These are phyloP conservation scores for Macrophomina phaseolina DNA, from an alignment of 2,329 filamentous ascomycete species.

Conservation along the genomic window DNA sequence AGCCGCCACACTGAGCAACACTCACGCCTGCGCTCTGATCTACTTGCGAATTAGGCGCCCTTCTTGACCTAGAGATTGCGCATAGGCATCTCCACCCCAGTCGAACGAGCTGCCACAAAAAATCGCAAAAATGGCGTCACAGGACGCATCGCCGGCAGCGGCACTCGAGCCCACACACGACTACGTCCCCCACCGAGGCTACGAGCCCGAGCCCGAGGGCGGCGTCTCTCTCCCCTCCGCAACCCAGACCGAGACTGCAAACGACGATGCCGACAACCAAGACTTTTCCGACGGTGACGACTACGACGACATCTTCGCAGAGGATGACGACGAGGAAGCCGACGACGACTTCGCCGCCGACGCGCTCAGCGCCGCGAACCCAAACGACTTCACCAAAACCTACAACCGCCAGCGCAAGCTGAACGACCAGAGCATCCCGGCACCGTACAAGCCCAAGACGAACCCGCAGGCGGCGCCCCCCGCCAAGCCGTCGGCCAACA, in stretches of 20 bases:
- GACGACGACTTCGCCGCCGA: slow-evolving; percentile 62
- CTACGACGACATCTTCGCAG: slow-evolving; percentile 67
- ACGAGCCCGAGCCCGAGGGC: slow-evolving; percentile 20
- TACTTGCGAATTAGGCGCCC: not conserved
- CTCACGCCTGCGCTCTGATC: not conserved
- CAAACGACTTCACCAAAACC: slow-evolving; percentile 77
- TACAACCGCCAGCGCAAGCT: slow-evolving; percentile 84
- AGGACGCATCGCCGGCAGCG: slow-evolving; percentile 14
- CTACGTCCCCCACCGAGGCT: slow-evolving; percentile 26
- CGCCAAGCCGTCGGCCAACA: slow-evolving; percentile 76
- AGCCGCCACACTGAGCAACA: not conserved
- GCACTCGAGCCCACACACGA: slow-evolving; percentile 24
- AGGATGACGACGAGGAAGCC: slow-evolving; percentile 64
- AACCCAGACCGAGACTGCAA: not conserved
- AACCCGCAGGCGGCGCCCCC: slow-evolving; percentile 65
- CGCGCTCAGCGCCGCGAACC: slow-evolving; percentile 61
- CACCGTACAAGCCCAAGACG: slow-evolving; percentile 67
- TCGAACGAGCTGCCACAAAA: not conserved
- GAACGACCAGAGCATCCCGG: slow-evolving; percentile 58
- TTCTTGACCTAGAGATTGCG: not conserved
- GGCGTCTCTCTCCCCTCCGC: slow-evolving; percentile 12
- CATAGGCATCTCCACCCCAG: not conserved
- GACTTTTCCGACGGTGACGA: slow-evolving; percentile 56
- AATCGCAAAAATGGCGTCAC: slow-evolving; percentile 17
- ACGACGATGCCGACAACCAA: not conserved